Evolutionary conservation across 768 basidiomycete species (phyloP).

Genomic region (Hortiboletus campestris): DNA sequence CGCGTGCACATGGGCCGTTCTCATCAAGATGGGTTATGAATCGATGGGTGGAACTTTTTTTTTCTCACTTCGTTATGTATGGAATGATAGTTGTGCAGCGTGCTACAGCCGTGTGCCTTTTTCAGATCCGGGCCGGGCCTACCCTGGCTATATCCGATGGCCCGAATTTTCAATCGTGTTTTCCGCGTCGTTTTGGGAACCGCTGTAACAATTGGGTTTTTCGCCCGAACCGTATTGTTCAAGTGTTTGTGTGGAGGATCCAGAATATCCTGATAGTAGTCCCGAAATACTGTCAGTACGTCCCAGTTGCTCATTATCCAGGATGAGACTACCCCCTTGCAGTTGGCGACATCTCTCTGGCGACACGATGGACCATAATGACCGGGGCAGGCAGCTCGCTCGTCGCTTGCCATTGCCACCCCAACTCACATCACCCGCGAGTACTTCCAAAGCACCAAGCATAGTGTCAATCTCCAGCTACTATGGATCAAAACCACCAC

Average conservation of each 20-base stretch:
- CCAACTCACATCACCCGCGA: conserved; percentile 39
- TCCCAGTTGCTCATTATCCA: neutral
- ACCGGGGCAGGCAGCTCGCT: conserved; percentile 36
- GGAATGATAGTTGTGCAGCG: too few relatives aligned
- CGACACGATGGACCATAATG: conserved; percentile 46
- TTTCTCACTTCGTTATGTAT: too few relatives aligned
- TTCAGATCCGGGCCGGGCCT: too few relatives aligned
- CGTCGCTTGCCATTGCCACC: conserved; percentile 37
- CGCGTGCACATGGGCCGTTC: too few relatives aligned
- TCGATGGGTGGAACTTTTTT: too few relatives aligned
- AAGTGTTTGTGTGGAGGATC: conserved; percentile 10
- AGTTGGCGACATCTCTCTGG: conserved; percentile 2
- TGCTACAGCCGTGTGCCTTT: too few relatives aligned
- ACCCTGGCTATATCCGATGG: too few relatives aligned
- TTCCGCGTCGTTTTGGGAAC: too few relatives aligned
- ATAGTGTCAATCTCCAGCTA: conserved; percentile 28
- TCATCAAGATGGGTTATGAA: too few relatives aligned
- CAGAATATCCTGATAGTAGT: conserved; percentile 21
- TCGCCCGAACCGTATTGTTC: too few relatives aligned
- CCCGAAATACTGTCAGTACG: neutral
- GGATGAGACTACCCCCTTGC: conserved; percentile 7
- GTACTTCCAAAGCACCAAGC: conserved; percentile 29
- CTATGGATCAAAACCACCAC: conserved; percentile 34
- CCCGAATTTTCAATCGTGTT: too few relatives aligned
- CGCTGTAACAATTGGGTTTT: too few relatives aligned